phyloP scores from a whole-genome alignment of 352 stramenopile genomes.

The Phytophthora citricola region DNA sequence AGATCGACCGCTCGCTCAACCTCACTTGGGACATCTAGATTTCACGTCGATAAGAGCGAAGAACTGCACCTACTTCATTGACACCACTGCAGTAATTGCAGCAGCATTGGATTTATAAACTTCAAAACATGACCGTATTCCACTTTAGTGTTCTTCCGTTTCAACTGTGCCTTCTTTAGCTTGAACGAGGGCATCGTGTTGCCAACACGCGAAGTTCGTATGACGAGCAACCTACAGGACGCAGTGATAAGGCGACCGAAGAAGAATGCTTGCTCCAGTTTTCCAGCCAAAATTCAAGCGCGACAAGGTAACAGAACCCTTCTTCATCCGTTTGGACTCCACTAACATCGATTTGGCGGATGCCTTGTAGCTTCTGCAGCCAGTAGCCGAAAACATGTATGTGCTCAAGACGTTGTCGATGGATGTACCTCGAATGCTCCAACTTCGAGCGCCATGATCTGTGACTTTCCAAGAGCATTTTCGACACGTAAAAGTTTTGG shows the following conservation, averaged over 20 bases:
- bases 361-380: not conserved
- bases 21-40: constrained; percentile 54
- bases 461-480: not conserved
- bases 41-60: constrained; percentile 1
- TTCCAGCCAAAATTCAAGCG: constrained; percentile 13
- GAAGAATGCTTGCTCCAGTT: constrained; percentile 3
- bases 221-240: not conserved
- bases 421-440: not conserved
- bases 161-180: not conserved
- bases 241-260: not conserved
- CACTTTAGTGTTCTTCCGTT: constrained; percentile 26
- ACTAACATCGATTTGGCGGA: not conserved
- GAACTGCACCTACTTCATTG: not conserved
- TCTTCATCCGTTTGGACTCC: not conserved
- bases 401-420: not conserved
- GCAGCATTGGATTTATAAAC: constrained; percentile 16
- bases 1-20: constrained; percentile 73
- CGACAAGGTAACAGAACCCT: constrained; percentile 6
- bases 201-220: constrained; percentile 4
- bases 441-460: not conserved
- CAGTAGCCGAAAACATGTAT: not conserved
- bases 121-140: not conserved
- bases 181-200: constrained; percentile 3
- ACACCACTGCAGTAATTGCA: constrained; percentile 2
- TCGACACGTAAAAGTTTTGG: not conserved